Evolutionary conservation across 2,329 filamentous ascomycete species (phyloP), one percentile per base, ranked within the genome.

Genomic region (Talaromyces marneffei): DNA sequence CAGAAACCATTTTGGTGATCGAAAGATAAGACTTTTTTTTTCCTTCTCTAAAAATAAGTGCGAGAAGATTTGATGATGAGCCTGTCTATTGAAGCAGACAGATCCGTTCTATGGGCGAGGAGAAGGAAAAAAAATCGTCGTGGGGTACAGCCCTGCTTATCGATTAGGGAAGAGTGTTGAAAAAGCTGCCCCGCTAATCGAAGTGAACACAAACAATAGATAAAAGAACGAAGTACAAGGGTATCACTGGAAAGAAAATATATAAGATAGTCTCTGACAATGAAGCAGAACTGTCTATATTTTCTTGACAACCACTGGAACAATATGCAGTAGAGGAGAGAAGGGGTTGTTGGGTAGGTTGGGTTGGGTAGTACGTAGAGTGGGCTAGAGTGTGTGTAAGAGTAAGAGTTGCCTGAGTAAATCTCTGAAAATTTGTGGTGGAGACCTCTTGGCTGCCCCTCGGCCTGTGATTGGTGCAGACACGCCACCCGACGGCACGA

Each of bases 1-100:
- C 84, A 71, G 85, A 87, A 67, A 87, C 85, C 85, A 87, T 87
- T 54, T 66, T 78, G 72, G 63, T 66, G 54, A 53, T 42, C 55
- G 55, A 63, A 59, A 63, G 55, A 63, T 63, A 64, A 60, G 53
- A 48, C 44, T 37, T 53, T 53, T 52, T 10, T 20, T 35, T 10
- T 20, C 23, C 31, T 31, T 33, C 50, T 53, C 29, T 20, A 23
- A 62, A 58, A 50, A 40, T 8, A 61, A 2, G 20, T 50, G 4
- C 12, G 46, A 50, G 46, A 50, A 31, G n/a, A 9, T 12, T 5
- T 50, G 46, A 50, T 27, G 27, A 50, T 50, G 27, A 6, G 27
- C 10, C 46, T 20, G 46, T 52, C 27, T 52, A 33, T 16, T 7
- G 56, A 58, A 60, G 56, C 62, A 65, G 62, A 63, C 63, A 59